These are phyloP conservation scores for Conidiobolus incongruus DNA, from an alignment of 371 early-diverging fungal species.

Conservation along the genomic window DNA sequence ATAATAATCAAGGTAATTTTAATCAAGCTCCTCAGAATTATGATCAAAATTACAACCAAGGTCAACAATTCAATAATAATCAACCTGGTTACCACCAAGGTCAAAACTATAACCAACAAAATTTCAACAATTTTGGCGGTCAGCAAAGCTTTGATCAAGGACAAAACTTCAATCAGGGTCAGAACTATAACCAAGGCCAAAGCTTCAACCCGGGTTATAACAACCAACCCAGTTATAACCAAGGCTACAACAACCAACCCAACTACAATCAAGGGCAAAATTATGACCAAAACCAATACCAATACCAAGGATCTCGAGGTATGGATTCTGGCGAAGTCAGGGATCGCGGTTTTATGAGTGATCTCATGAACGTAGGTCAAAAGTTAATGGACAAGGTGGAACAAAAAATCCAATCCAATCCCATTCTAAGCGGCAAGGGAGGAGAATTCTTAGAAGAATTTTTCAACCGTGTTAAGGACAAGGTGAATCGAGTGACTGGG, in stretches of 20 bases:
- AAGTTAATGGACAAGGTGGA: not conserved
- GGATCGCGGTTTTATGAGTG: not conserved
- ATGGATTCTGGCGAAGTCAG: not conserved
- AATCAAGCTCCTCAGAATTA: no score
- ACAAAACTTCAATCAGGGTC: no score
- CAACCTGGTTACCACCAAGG: not conserved
- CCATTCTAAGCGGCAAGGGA: not conserved
- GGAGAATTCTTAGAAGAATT: slow-evolving; percentile 2
- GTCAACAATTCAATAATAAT: not conserved
- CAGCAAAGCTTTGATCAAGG: no score
- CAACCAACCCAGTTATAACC: not conserved
- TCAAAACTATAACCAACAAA: slow-evolving; percentile 1
- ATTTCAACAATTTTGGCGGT: no score
- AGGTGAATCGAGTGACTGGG: slow-evolving; percentile 1
- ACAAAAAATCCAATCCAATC: not conserved
- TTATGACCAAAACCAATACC: not conserved
- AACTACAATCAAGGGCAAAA: not conserved
- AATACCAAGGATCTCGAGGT: not conserved
- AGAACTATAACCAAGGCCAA: not conserved
- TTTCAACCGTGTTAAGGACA: not conserved
- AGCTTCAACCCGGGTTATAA: not conserved
- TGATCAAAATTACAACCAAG: no score
- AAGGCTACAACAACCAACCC: not conserved
- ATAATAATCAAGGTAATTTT: no score
- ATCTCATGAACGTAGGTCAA: slow-evolving; percentile 1